phyloP scores from a whole-genome alignment of 768 basidiomycete species.

The Rossbeevera mucosa region DNA sequence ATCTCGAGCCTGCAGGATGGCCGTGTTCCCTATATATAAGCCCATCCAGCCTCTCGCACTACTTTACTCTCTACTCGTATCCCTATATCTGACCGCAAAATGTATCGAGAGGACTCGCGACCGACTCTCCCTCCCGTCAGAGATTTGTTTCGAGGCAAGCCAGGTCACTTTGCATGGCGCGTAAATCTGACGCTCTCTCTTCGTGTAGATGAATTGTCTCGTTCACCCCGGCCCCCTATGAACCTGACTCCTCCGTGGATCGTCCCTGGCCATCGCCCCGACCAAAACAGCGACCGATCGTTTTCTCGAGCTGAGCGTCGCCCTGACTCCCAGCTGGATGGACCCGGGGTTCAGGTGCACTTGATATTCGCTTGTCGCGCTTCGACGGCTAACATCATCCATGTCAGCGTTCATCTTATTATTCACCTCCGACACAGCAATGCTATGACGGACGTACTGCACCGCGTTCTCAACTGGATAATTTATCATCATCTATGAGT shows the following conservation, averaged over 20 bases:
- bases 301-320: constrained; percentile 23
- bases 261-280: constrained; percentile 40
- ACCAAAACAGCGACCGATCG: constrained; percentile 22
- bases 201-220: constrained; percentile 45
- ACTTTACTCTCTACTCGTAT: constrained; percentile 13
- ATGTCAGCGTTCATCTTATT: constrained; percentile 24
- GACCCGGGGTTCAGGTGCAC: constrained; percentile 31
- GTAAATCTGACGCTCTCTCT: constrained; percentile 1
- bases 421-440: constrained; percentile 20
- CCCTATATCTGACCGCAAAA: too few species aligned
- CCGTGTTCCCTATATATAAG: constrained; percentile 25
- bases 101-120: constrained; percentile 31
- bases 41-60: constrained; percentile 2
- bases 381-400: constrained; percentile 1
- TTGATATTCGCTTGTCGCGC: neutral
- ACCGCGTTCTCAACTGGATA: constrained; percentile 16
- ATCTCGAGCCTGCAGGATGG: constrained; percentile 25
- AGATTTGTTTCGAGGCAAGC: constrained; percentile 59
- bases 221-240: constrained; percentile 35
- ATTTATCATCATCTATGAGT: constrained; percentile 20
- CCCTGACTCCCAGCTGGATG: constrained; percentile 22
- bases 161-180: neutral
- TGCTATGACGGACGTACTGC: constrained; percentile 25
- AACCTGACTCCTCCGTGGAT: constrained; percentile 40
- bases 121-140: constrained; percentile 70